phyloP scores from a whole-genome alignment of 2,329 filamentous ascomycete species.

The Fusarium acutatum region DNA sequence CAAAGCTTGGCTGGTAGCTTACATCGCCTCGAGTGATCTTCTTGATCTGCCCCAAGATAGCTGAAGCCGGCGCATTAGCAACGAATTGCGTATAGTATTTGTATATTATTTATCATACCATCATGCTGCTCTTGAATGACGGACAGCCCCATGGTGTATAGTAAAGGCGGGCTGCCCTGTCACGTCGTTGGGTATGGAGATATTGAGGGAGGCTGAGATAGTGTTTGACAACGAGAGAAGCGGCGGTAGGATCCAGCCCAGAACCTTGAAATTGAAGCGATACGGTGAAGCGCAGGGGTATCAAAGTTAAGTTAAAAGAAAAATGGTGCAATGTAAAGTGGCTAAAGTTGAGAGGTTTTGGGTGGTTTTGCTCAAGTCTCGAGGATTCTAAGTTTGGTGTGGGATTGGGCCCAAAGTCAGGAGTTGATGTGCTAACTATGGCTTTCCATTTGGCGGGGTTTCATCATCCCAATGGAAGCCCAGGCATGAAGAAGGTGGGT shows the following conservation, averaged over 20 bases:
- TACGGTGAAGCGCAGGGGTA: constrained; percentile 13
- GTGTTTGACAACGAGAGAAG: constrained; percentile 1
- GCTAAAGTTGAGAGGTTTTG: not conserved
- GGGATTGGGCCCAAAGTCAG: constrained; percentile 32
- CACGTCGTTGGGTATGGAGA: constrained; percentile 30
- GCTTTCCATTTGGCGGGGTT: constrained; percentile 38
- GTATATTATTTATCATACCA: constrained; percentile 39
- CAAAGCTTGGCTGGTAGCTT: constrained; percentile 45
- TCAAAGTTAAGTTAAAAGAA: constrained; percentile 18
- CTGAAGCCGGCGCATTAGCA: constrained; percentile 40
- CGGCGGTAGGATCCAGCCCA: not conserved
- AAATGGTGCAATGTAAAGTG: constrained; percentile 11
- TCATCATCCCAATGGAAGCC: constrained; percentile 25
- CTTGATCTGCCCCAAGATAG: constrained; percentile 65
- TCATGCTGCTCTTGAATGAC: constrained; percentile 82
- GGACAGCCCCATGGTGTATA: constrained; percentile 79
- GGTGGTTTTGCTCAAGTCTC: constrained; percentile 1
- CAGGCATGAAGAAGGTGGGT: constrained; percentile 27
- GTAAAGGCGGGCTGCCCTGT: constrained; percentile 39
- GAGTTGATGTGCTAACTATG: constrained; percentile 18
- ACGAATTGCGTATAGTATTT: not conserved
- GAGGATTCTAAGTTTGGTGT: constrained; percentile 18
- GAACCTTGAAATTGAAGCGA: not conserved
- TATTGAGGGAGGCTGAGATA: not conserved
- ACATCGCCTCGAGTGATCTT: constrained; percentile 84